Evolutionary conservation across 768 basidiomycete genomes (phyloP).

Genomic region (Epithele typhae): DNA sequence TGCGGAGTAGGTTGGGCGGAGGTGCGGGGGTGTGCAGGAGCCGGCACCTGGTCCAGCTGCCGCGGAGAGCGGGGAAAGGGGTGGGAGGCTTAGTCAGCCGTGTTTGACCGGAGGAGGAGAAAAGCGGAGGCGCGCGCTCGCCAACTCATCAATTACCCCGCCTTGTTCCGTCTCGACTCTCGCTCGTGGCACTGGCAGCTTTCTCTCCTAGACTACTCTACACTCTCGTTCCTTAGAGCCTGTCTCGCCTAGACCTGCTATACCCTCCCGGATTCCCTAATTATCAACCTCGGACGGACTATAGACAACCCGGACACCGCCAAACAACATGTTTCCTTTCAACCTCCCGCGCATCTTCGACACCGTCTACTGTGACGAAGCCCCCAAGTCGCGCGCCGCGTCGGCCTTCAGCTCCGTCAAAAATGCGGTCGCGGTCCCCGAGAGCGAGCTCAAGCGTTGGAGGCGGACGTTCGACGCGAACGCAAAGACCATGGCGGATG

Average conservation of each 20-base stretch:
- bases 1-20: constrained; percentile 3
- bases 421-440: constrained; percentile 64
- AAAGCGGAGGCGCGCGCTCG: constrained; percentile 10
- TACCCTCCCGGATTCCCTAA: constrained; percentile 14
- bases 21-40: too few relatives aligned
- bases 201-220: constrained; percentile 24
- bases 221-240: constrained; percentile 18
- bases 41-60: too few relatives aligned
- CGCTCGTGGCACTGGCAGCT: neutral
- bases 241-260: constrained; percentile 19
- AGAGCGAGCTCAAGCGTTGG: constrained; percentile 87
- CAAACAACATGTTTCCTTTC: constrained; percentile 22
- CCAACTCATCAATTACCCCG: constrained; percentile 16
- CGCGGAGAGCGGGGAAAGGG: neutral
- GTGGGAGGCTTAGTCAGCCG: constrained; percentile 18
- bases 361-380: constrained; percentile 52
- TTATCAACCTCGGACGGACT: constrained; percentile 13
- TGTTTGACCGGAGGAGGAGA: constrained; percentile 1
- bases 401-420: constrained; percentile 60
- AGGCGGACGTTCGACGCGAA: constrained; percentile 81
- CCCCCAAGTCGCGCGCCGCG: constrained; percentile 41
- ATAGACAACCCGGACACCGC: constrained; percentile 1
- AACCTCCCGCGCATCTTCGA: constrained; percentile 39
- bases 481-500: constrained; percentile 65
- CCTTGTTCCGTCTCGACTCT: constrained; percentile 3